Evolutionary conservation across 1,139 yeast genomes (phyloP), one percentile per base, ranked within the genome.

Genomic region (Taphrina betulina): DNA sequence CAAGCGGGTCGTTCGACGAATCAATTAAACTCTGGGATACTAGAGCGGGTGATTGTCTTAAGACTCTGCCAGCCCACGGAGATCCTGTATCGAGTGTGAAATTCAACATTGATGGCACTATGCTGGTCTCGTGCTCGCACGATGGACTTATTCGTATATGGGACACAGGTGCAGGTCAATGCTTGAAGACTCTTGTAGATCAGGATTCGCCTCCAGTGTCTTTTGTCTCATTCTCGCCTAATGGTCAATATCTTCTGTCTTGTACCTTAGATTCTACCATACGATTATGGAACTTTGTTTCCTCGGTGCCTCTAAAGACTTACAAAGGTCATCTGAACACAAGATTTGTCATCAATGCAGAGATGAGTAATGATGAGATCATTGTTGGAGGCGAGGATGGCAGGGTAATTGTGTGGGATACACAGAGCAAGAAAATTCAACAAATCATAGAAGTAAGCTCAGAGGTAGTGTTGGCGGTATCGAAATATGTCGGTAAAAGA

Each of bases 41-140:
- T 3, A 73, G 78, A 34, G 76, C 82, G 23, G 94, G 95, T 0
- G 76, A 77, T 48, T 79, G 86, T 51, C 71, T 89, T 63, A 82
- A 85, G 65, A 87, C 95, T 0, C 72, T 92, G 57, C 87, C 95
- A 16, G 97, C 98, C 0, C 98, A 92, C 68, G 81, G 95, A 0
- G 97, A 89, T 63, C 95, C 97, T 0, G 85, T 92, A 1, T 81
- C 87, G 45, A 77, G 87, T 0, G 74, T 90, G 1, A 81, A 86
- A 62, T 72, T 92, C 54, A 76, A 81, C 1, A 83, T 82, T 55
- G 98, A 92, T 65, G 86, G 92, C 48, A 78, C 95, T 0, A 79
- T 94, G 35, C 78, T 92, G 16, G 86, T 83, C 2, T 85, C 95
- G 61, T 95, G 95, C 0, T 85, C 95, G 2, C 86, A 84, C 66